Base-by-base conservation (phyloP, 106 monocot genomes). In the Platanthera guangdongensis region DNA sequence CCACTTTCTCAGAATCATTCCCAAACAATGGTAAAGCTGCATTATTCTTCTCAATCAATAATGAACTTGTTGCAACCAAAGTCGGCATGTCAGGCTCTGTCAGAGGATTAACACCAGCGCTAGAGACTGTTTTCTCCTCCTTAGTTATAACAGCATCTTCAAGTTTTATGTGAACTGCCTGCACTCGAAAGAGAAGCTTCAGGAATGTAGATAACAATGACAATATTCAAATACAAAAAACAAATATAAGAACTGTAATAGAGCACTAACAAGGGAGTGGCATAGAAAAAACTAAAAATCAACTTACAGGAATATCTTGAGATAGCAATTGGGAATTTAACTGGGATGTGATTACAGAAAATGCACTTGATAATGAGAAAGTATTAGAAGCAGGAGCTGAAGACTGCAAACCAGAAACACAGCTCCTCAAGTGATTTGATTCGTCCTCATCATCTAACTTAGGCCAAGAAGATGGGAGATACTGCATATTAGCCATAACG, bases 401-500 rank as follows among this genome's bases (percentile, higher is more conserved):
- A 49, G 84, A 12, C 25, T 57, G 82, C 45, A 74, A 55, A 47
- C 68, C 45, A 74, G 67, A 11, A 1, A 68, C 50, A 25, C 73
- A 63, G 12, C 59, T 65, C 14, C 25, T 32, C 50, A 18, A 54
- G 16, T 78, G 28, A 76, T 67, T 13, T 47, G 47, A 59, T 76
- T 77, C 77, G 8, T 87, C 86, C 16, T 74, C 83, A 48, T 75
- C 75, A 22, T 86, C 88, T 74, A 14, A 77, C 76, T 82, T 81
- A 78, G 87, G 90, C 77, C 76, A 85, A 79, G 51, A 68, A 39
- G 78, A 57, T 55, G 96, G 91, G 59, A 97, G 85, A 80, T 97
- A 71, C 14, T 68, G 79, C 86, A 94, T 89, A 80, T 97, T 97
- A 68, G 85, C 87, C 78, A 97, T 80, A 47, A 97, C 96, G 47